phyloP scores from a whole-genome alignment of 2,329 filamentous ascomycete species.

The Claviceps paspali region DNA sequence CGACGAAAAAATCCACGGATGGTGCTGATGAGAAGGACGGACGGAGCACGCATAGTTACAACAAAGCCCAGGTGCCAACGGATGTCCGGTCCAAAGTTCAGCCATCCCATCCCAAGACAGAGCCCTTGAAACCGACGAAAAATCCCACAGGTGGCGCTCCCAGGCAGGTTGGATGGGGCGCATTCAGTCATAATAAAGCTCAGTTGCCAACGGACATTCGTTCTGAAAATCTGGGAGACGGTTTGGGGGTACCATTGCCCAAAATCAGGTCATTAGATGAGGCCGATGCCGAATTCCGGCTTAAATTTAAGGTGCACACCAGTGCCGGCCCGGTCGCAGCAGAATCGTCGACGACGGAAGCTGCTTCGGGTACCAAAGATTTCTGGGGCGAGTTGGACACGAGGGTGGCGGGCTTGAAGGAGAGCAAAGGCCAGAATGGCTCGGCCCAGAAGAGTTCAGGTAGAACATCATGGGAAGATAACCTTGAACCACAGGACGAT shows the following conservation, averaged over 20 bases:
- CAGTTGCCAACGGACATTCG: conserved; percentile 5
- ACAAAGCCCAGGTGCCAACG: too few species aligned
- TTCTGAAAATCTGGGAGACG: conserved; percentile 2
- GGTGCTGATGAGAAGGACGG: too few species aligned
- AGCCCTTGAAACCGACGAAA: neutral
- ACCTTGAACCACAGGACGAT: neutral
- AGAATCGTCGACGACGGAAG: neutral
- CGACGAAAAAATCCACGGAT: too few species aligned
- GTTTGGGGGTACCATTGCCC: too few species aligned
- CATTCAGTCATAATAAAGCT: conserved; percentile 10
- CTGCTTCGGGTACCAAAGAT: conserved; percentile 5
- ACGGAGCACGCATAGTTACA: too few species aligned
- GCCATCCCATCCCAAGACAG: too few species aligned
- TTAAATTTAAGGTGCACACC: neutral
- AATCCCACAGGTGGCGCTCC: conserved; percentile 3
- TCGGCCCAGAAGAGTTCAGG: neutral
- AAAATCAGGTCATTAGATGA: conserved; percentile 7
- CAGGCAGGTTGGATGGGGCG: conserved; percentile 9
- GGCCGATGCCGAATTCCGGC: neutral
- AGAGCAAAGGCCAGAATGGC: conserved; percentile 4
- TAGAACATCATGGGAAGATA: neutral
- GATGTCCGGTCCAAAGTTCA: too few species aligned
- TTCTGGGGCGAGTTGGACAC: conserved; percentile 14
- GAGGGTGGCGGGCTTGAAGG: conserved; percentile 7
- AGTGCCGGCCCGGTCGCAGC: neutral